Conservation (phyloP, 75 land plant genomes). For the Picea sitchensis region DNA sequence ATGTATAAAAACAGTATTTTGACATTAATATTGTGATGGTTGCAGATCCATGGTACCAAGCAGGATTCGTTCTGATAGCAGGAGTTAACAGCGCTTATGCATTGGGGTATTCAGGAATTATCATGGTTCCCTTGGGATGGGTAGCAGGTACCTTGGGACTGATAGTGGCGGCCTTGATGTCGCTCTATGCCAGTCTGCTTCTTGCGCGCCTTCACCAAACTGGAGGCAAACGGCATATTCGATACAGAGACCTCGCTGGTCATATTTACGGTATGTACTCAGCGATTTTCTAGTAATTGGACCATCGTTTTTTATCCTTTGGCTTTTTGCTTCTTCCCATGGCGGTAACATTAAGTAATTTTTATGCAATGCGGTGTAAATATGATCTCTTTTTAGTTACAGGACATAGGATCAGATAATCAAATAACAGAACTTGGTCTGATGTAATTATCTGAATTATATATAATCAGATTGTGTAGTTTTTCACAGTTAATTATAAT, state of each 20-base stretch:
- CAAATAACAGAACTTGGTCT: no score
- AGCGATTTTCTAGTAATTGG: no score
- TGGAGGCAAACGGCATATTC: slow-evolving; percentile 78
- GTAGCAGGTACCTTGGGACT: slow-evolving; percentile 49
- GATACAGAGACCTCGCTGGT: slow-evolving; percentile 88
- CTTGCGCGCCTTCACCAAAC: slow-evolving; percentile 71
- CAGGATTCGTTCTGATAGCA: slow-evolving; percentile 63
- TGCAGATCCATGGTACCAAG: slow-evolving; percentile 82
- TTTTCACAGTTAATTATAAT: no score
- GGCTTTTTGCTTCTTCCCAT: no score
- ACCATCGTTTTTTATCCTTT: no score
- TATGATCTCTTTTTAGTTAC: no score
- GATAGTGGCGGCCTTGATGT: slow-evolving; percentile 49
- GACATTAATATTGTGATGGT: not conserved
- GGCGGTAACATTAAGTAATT: no score
- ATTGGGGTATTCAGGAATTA: slow-evolving; percentile 69
- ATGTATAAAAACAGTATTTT: no score
- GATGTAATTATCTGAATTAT: no score
- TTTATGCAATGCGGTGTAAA: no score
- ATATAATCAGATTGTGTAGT: no score
- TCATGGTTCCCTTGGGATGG: slow-evolving; percentile 90
- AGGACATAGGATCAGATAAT: no score
- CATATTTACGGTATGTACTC: slow-evolving; percentile 17
- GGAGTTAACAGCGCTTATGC: slow-evolving; percentile 79
- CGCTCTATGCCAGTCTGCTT: slow-evolving; percentile 64